Base-by-base conservation (phyloP, 108 stramenopile genomes). In the Cyclotella sp. region DNA sequence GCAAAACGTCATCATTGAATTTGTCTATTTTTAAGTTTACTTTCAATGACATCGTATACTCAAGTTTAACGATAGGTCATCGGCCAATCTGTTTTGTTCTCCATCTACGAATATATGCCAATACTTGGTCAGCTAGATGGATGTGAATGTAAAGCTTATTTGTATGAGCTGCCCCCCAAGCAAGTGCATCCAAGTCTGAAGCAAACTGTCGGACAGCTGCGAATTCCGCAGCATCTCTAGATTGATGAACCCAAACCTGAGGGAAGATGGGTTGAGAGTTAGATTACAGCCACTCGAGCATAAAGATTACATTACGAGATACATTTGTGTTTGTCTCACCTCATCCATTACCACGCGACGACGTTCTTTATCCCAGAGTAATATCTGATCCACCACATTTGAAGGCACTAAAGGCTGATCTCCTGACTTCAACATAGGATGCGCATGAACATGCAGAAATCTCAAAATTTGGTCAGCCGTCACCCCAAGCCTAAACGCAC, bases 371-470 rank as follows among this genome's bases (percentile, higher is more conserved):
- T 93, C 95, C 95, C 97, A 97, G 30, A 97, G 83, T 61, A 73
- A 81, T 40, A 97, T 85, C 82, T 97, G 97, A 87, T 97, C 97
- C 34, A 77, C 77, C 5, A 97, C 92, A 79, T 97, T 97, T 22
- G 77, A 60, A 9, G 97, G 97, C 13, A 97, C 73, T 27, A 91
- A 75, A n/a, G 73, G 63, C 22, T 75, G 70, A 21, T 72, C 82
- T 8, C 81, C 85, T 26, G 72, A 61, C 27, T 89, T 84, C n/a
- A 93, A 62, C 70, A 85, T 91, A 9, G 94, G 95, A 77, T 97
- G 97, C 8, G 95, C 93, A 73, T 97, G 93, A 47, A 90, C 86
- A 71, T 90, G 87, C 73, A 97, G 74, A 86, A 96, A 97, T 16
- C 92, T 79, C 45, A 97, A 57, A 30, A 97, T 96, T 80, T 95